Evolutionary conservation across 345 rosid genomes (phyloP), one percentile per base, ranked within the genome.

Genomic region (Kandelia obovata): DNA sequence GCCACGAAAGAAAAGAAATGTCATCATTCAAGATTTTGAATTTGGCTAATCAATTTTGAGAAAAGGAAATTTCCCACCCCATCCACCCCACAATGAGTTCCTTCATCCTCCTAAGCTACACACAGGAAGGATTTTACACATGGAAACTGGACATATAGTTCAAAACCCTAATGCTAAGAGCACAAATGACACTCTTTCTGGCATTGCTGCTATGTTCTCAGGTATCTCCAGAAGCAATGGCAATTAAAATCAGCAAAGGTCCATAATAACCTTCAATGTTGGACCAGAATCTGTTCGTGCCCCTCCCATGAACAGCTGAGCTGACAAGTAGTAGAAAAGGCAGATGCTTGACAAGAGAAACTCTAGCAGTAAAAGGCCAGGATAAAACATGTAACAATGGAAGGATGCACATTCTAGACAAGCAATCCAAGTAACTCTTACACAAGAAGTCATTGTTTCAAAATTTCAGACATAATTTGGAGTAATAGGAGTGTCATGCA

Each of bases 281-380:
- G 30, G 91, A 87, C 93, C 97, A 87, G 71, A 94, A 86, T 75
- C 92, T 80, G 82, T 85, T 94, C 86, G 91, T 68, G 70, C 98
- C 98, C 79, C 83, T 89, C 25, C 98, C 96, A 61, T 89, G 93
- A 35, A 71, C 51, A 73, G 90, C 87, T 60, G 96, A 94, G 78
- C 97, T 94, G 67, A 65, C 71, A 66, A 65, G 75, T 37, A 66
- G 67, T 46, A 32, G 49, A 72, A 37, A 57, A 58, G 21, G 53
- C 26, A 63, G 9, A 6, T 26, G 34, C 26, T 37, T 32, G 26
- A 59, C 55, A 23, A 31, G 39, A 13, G 60, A 15, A 57, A 20
- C 55, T 19, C 13, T 1, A 13, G 23, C 28, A n/a, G n/a, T 53
- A 32, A 28, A 10, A 5, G 35, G 2, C 10, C 5, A 39, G 5